Percentiles rank a stretch among this genome's conserved stretches.
Evolutionary conservation across 108 stramenopile species (phyloP).

Genomic region (Parmales sp.): DNA sequence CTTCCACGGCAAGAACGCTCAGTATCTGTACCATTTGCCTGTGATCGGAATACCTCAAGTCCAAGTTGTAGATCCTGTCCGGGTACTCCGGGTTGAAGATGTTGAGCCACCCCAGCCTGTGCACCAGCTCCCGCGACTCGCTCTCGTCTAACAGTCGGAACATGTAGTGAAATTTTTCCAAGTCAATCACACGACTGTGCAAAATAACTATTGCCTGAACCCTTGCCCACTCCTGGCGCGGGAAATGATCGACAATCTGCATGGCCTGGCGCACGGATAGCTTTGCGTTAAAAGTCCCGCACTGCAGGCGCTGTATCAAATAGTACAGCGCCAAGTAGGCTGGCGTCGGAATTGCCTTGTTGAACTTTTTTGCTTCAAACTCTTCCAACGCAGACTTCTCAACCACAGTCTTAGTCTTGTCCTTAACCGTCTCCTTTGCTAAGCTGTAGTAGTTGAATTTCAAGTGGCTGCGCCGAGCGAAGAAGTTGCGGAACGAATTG

Average conservation of each 20-base stretch:
- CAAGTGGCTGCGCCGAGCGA: no score
- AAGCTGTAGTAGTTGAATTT: not conserved
- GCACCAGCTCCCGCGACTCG: slow-evolving; percentile 10
- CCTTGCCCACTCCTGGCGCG: not conserved
- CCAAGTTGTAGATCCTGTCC: slow-evolving; percentile 14
- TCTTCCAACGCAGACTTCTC: not conserved
- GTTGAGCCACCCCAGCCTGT: slow-evolving; percentile 18
- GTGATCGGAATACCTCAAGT: slow-evolving; percentile 13
- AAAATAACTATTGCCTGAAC: not conserved
- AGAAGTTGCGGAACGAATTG: no score
- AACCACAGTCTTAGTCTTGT: not conserved
- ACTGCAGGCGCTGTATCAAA: not conserved
- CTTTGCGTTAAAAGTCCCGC: not conserved
- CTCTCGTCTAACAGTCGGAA: not conserved
- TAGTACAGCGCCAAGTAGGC: not conserved
- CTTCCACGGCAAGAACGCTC: slow-evolving; percentile 4
- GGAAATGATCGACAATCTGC: not conserved
- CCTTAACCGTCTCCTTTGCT: not conserved
- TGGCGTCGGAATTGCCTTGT: not conserved
- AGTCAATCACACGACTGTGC: not conserved
- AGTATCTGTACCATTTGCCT: slow-evolving; percentile 14
- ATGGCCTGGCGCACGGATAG: not conserved
- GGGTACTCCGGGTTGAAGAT: slow-evolving; percentile 9
- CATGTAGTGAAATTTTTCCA: slow-evolving; percentile 2
- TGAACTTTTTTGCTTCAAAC: not conserved